Percentiles rank a stretch among this genome's conserved stretches.
These are phyloP conservation scores for Fusarium piperis DNA, from an alignment of 2,329 filamentous ascomycete genomes.

Conservation along the genomic window DNA sequence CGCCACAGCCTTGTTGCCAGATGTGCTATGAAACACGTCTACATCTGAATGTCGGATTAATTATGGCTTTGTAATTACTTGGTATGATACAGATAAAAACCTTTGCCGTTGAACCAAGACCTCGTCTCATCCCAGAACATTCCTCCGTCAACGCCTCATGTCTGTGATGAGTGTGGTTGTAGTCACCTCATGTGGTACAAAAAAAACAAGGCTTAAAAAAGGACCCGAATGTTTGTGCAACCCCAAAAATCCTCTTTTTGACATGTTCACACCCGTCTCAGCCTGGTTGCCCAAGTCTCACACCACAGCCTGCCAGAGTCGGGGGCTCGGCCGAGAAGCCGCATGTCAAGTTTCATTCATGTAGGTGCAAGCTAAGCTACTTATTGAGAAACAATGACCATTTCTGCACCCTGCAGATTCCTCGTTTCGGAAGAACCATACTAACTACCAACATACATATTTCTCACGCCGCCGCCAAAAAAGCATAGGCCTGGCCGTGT, in stretches of 20 bases:
- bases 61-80: not conserved
- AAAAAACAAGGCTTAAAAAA: not conserved
- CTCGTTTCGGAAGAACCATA: not conserved
- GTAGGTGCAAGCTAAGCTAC: not conserved
- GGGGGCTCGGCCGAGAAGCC: not conserved
- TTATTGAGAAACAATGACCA: not conserved
- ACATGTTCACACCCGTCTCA: constrained; percentile 23
- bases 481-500: not conserved
- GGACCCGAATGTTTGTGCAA: constrained; percentile 8
- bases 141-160: constrained; percentile 1
- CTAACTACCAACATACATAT: not conserved
- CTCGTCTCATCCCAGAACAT: not conserved
- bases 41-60: not conserved
- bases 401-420: not conserved
- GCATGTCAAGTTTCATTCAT: not conserved
- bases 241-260: not conserved
- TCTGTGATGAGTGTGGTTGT: not conserved
- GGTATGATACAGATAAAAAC: not conserved
- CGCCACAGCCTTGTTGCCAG: not conserved
- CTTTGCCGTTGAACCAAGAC: not conserved
- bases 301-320: not conserved
- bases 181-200: not conserved
- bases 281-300: not conserved
- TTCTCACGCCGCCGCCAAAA: not conserved
- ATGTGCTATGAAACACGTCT: not conserved